Evolutionary conservation across 345 rosid genomes (phyloP).

Genomic region (Brassica napus): Da-Ae NC_063447.1:45172001-45172500

Average conservation of each 20-base stretch:
- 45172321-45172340: conserved; percentile 88
- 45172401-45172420: conserved; percentile 67
- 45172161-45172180: conserved; percentile 45
- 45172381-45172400: not conserved
- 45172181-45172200: conserved; percentile 40
- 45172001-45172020: conserved; percentile 76
- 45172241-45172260: conserved; percentile 55
- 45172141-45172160: conserved; percentile 51
- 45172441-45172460: conserved; percentile 98
- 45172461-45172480: conserved; percentile 96
- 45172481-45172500: conserved; percentile 15
- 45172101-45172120: conserved; percentile 83
- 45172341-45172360: conserved; percentile 34
- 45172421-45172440: conserved; percentile 97
- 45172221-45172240: conserved; percentile 48
- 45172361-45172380: conserved; percentile 12
- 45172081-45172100: conserved; percentile 85
- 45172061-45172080: conserved; percentile 94
- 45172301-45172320: conserved; percentile 90
- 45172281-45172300: conserved; percentile 98
- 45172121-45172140: conserved; percentile 63
- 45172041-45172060: conserved; percentile 99
- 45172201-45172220: conserved; percentile 74
- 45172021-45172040: conserved; percentile 99
- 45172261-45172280: conserved; percentile 70